Percentiles rank a stretch among this genome's conserved stretches.
Evolutionary conservation across 1,139 yeast species (phyloP).

Genomic region (Nakaseomyces uthaithaninus): DNA sequence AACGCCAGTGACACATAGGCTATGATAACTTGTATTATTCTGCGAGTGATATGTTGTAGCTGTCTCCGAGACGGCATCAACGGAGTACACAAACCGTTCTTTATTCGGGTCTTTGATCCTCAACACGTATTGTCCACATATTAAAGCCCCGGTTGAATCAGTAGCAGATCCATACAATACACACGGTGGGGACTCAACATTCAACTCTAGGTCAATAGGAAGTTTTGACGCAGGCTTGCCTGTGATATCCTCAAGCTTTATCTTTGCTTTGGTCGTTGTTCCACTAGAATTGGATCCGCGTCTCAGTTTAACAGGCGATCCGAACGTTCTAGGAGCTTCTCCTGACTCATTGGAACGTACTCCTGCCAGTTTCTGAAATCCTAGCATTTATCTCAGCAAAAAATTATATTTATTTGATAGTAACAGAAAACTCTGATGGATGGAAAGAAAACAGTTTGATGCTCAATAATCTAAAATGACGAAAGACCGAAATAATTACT

Average conservation of each 20-base stretch:
- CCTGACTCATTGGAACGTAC: constrained; percentile 3
- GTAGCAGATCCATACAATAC: constrained; percentile 69
- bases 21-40: neutral
- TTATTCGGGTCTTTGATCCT: constrained; percentile 21
- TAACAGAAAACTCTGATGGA: too few relatives aligned
- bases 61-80: neutral
- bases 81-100: neutral
- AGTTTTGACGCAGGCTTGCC: constrained; percentile 38
- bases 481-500: too few relatives aligned
- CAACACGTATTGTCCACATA: constrained; percentile 59
- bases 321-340: neutral
- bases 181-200: constrained; percentile 85
- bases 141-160: constrained; percentile 78
- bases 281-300: neutral
- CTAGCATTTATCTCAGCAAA: neutral
- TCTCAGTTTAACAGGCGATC: constrained; percentile 3
- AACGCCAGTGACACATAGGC: constrained; percentile 44
- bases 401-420: too few relatives aligned
- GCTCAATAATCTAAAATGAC: too few relatives aligned
- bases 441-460: too few relatives aligned
- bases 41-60: neutral
- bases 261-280: neutral
- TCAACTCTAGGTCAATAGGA: constrained; percentile 41
- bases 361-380: constrained; percentile 3
- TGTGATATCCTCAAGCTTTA: neutral